Base-by-base conservation (phyloP, 106 monocot species). In the Apostasia ramifera region DNA sequence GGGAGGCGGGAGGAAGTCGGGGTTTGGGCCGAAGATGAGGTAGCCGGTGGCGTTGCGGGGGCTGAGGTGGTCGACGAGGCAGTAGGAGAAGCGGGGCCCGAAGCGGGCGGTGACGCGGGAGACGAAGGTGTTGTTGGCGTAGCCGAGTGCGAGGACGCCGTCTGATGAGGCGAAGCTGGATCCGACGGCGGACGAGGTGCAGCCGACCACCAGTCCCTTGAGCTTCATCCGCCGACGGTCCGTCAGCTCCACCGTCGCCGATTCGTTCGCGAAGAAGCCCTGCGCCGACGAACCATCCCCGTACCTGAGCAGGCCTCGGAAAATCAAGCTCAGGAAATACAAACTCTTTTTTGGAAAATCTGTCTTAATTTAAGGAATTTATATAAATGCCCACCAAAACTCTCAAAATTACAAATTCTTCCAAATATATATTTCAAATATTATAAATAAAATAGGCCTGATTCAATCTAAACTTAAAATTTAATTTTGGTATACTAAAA, bases 1-100 rank as follows among this genome's bases (percentile, higher is more conserved):
- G 5, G 9, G 3, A 13, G 63, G 11, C 38, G 59, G 78, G 50
- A 46, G 51, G 38, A 67, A 59, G 40, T 15, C 51, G 12, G 42
- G 58, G 41, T 67, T 80, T 40, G 74, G 49, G 40, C 93, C 98
- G 83, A 98, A 98, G 76, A 85, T 81, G 38, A 98, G 83, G 73
- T 83, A 78, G 66, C 79, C 74, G 50, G 98, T 77, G 71, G 69
- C 70, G 73, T 87, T 98, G n/a, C 70, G 78, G 4, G 98, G 93
- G 70, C 86, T 82, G 63, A 99, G 98, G 73, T 99, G 98, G 80
- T 99, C 93, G n/a, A 99, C 90, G 40, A 93, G 78, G 74, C 98
- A 99, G 78, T 93, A 99, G 47, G 93, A 87, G 88, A 99, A 99
- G 61, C 77, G 77, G 54, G 85, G 87, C 6, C 80, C 77, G 77